Evolutionary conservation across 805 yeast genomes (phyloP).

Genomic region (Wickerhamomyces strasburgensis): DNA sequence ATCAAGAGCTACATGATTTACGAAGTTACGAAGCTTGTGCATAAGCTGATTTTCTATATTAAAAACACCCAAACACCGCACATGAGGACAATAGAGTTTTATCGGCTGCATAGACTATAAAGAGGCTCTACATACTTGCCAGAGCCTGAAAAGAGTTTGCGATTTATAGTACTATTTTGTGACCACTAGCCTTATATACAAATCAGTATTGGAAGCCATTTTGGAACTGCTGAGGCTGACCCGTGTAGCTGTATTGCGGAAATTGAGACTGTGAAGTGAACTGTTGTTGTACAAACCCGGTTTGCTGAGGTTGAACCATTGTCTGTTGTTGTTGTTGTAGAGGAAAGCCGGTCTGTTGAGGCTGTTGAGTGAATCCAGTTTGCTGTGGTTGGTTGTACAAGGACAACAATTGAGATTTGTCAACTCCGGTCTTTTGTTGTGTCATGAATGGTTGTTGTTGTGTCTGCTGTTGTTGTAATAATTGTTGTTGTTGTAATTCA

Average conservation of each 20-base stretch:
- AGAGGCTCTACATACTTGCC: too few relatives aligned
- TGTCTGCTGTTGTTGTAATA: slow-evolving; percentile 9
- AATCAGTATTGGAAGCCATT: slow-evolving; percentile 2
- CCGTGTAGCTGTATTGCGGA: slow-evolving; percentile 5
- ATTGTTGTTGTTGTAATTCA: slow-evolving; percentile 22
- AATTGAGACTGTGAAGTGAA: slow-evolving; percentile 3
- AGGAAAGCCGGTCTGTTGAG: slow-evolving; percentile 5
- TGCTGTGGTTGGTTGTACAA: slow-evolving; percentile 30
- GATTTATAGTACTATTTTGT: too few relatives aligned
- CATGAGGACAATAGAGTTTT: too few relatives aligned
- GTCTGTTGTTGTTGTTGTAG: slow-evolving; percentile 7
- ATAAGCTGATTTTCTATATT: too few relatives aligned
- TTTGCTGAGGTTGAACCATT: slow-evolving; percentile 1
- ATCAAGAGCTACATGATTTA: too few relatives aligned
- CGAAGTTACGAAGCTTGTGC: too few relatives aligned
- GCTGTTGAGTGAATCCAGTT: slow-evolving; percentile 8
- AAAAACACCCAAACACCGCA: too few relatives aligned
- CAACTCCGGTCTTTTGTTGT: slow-evolving; percentile 10
- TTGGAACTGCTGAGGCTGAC: slow-evolving; percentile 6
- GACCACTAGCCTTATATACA: too few relatives aligned
- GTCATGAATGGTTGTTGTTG: slow-evolving; percentile 14
- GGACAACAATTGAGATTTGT: slow-evolving; percentile 19
- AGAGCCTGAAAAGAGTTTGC: too few relatives aligned
- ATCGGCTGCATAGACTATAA: too few relatives aligned
- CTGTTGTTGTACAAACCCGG: slow-evolving; percentile 5